A percentile compares a stretch with the other conserved stretches of the same genome.
These are phyloP conservation scores for Hypoxylon sp. DNA, from an alignment of 2,329 filamentous ascomycete genomes.

Conservation along the genomic window DNA sequence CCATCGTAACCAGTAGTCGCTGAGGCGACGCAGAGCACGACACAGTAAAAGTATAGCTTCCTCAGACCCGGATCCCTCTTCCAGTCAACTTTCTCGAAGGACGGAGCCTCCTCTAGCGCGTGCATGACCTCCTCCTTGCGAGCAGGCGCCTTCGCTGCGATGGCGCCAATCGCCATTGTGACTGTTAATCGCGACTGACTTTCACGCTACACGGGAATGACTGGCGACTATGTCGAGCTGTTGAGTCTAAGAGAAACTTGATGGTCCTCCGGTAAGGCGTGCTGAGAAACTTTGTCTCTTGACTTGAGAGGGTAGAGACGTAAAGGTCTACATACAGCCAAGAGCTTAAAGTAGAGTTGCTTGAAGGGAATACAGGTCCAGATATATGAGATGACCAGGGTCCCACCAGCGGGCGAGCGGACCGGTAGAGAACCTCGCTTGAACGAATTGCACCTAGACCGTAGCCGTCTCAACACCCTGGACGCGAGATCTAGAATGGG, in stretches of 20 bases:
- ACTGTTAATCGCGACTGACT: conserved; percentile 8
- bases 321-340: conserved; percentile 18
- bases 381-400: conserved; percentile 47
- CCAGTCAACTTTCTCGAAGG: conserved; percentile 66
- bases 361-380: conserved; percentile 29
- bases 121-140: conserved; percentile 38
- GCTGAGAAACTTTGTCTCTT: conserved; percentile 23
- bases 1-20: conserved; percentile 70
- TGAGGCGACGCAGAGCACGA: conserved; percentile 66
- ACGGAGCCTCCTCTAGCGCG: conserved; percentile 63
- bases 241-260: conserved; percentile 20
- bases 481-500: conserved; percentile 47
- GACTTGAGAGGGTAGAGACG: conserved; percentile 30
- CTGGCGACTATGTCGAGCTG: conserved; percentile 19
- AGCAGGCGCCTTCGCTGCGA: conserved; percentile 43
- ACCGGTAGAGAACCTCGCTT: conserved; percentile 47
- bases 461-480: conserved; percentile 35
- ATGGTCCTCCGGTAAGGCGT: conserved; percentile 24
- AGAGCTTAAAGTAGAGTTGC: conserved; percentile 10
- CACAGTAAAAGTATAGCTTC: conserved; percentile 67
- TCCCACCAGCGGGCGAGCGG: conserved; percentile 49
- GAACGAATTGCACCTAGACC: conserved; percentile 38
- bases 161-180: conserved; percentile 40
- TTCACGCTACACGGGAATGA: neutral
- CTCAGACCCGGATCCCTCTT: conserved; percentile 67